Evolutionary conservation across 176 grass and related monocot genomes (phyloP).

Genomic region (Tuctoria greenei): DNA sequence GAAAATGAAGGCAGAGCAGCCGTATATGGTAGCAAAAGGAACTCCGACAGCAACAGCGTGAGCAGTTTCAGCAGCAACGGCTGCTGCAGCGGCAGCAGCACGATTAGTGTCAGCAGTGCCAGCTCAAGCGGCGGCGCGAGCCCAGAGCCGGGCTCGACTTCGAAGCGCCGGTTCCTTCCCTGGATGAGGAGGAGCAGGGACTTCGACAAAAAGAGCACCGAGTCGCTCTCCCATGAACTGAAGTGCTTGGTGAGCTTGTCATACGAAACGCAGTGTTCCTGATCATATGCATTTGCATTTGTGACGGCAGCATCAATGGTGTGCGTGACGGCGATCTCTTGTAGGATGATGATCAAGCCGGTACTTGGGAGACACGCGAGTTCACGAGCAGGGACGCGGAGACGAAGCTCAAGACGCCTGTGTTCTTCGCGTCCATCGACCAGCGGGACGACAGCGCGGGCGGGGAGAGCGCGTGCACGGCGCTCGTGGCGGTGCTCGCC

Average conservation of each 20-base stretch:
- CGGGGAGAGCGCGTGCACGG: conserved; percentile 96
- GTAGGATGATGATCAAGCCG: conserved; percentile 41
- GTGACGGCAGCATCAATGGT: not conserved
- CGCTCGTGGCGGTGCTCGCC: conserved; percentile 77
- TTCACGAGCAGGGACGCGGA: conserved; percentile 76
- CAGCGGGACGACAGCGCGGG: conserved; percentile 86
- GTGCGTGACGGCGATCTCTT: not conserved
- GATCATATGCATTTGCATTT: not conserved
- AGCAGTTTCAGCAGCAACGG: conserved; percentile 36
- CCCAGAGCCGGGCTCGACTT: conserved; percentile 51
- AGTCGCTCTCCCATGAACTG: conserved; percentile 43
- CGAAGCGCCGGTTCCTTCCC: conserved; percentile 45
- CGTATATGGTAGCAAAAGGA: conserved; percentile 43
- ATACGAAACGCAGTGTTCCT: not conserved
- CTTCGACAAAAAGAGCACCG: conserved; percentile 36
- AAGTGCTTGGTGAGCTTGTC: conserved; percentile 40
- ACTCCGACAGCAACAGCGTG: conserved; percentile 40
- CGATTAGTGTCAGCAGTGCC: conserved; percentile 40
- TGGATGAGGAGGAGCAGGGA: conserved; percentile 60
- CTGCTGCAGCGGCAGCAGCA: conserved; percentile 37
- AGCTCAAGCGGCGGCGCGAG: conserved; percentile 53
- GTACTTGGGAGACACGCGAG: conserved; percentile 64
- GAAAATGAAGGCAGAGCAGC: conserved; percentile 46
- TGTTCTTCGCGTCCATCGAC: conserved; percentile 96
- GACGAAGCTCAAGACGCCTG: conserved; percentile 65